Conservation (phyloP, 495 filamentous ascomycete species). For the Trichocladium uniseriatum region DNA sequence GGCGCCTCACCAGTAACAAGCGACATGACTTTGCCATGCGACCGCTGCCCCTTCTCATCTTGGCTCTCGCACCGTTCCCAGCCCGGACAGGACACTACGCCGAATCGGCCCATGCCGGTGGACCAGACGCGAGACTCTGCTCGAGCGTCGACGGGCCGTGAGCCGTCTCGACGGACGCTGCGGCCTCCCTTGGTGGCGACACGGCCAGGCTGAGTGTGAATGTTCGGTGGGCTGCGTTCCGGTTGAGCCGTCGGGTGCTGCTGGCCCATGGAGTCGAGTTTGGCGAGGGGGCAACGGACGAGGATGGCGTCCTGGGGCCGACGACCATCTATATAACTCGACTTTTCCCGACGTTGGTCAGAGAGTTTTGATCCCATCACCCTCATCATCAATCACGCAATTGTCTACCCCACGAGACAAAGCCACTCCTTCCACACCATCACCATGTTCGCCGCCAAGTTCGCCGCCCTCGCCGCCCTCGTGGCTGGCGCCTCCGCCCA, state of each 20-base stretch:
- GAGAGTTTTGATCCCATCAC: conserved; percentile 12
- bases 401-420: conserved; percentile 5
- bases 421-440: conserved; percentile 1
- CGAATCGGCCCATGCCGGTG: conserved; percentile 8
- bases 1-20: conserved; percentile 4
- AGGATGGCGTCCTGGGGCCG: too few relatives aligned
- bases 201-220: background rate
- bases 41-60: background rate
- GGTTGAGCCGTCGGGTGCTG: conserved; percentile 10
- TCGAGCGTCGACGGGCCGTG: conserved; percentile 22
- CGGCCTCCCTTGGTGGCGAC: conserved; percentile 5
- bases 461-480: conserved; percentile 33
- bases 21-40: conserved; percentile 6
- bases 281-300: too few relatives aligned
- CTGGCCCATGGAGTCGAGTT: too few relatives aligned
- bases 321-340: conserved; percentile 26
- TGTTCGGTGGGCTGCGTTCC: conserved; percentile 7
- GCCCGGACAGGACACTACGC: conserved; percentile 14
- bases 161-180: conserved; percentile 15
- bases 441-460: conserved; percentile 28
- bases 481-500: conserved; percentile 41
- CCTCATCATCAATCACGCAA: conserved; percentile 19
- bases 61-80: background rate
- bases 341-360: background rate
- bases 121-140: conserved; percentile 4